Base-by-base conservation (phyloP, 495 filamentous ascomycete genomes). In the Daldinia concentrica region DNA sequence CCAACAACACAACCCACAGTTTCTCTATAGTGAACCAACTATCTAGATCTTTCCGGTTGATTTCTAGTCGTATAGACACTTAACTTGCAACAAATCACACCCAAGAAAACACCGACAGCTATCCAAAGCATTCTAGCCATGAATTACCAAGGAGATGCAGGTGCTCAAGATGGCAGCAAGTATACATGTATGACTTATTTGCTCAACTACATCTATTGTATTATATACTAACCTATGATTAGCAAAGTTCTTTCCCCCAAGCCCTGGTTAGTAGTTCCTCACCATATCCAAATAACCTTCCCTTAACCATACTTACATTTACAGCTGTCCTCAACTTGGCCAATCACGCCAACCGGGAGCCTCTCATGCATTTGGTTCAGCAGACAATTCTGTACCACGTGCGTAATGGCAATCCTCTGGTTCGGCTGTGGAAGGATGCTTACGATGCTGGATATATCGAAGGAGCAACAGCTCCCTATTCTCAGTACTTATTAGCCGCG, bases 181-280 rank as follows among this genome's bases (percentile, higher is more conserved):
- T 51, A 65, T 14, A 50, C 45, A 4, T 66, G 68, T 71, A 43
- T 41, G 68, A 11, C 12, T 11, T 45, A 22, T 11, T 24, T 4
- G 48, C 12, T 24, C 36, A 36, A 30, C 8, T 4, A 4, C 1
- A 7, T 24, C 3, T 15, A 29, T 51, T 39, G 4, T 14, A 1
- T 29, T 22, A 29, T 29, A 34, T 66, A 24, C 58, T 71, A 51
- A 71, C 57, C 15, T n/a, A n/a, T n/a, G 15, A 15, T 26, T 3
- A 71, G 68, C 68, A 0, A 51, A 58, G 39, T 62, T 57, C 41
- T 66, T 71, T 26, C 62, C 62, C 24, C 39, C 62, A 0, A 27
- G 30, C 14, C 7, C 26, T 6, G 36, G 68, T 71, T 51, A 58
- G 62, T 22, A 1, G 27, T 14, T 8, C 19, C 11, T 30, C 19